These are phyloP conservation scores for Rutstroemia sp. DNA, from an alignment of 2,329 filamentous ascomycete species.

Conservation along the genomic window DNA sequence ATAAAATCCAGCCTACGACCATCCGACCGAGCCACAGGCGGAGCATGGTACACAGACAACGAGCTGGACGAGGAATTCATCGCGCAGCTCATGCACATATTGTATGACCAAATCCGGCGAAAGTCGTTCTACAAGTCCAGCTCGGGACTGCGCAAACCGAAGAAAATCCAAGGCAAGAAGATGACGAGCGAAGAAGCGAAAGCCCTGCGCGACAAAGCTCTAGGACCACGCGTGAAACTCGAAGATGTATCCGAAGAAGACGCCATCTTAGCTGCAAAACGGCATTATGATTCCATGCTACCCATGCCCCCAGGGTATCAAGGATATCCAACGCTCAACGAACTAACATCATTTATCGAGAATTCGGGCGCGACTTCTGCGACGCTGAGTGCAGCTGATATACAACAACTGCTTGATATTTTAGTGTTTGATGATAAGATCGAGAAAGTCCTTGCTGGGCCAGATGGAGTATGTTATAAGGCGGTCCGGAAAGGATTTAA, in stretches of 20 bases:
- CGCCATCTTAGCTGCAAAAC: conserved; percentile 8
- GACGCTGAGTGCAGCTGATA: conserved; percentile 63
- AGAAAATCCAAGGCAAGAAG: conserved; percentile 42
- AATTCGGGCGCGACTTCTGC: conserved; percentile 62
- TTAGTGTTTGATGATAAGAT: conserved; percentile 83
- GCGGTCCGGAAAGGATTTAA: conserved; percentile 25
- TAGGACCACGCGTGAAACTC: conserved; percentile 12
- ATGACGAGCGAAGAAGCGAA: conserved; percentile 39
- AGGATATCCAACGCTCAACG: conserved; percentile 71
- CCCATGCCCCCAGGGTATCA: conserved; percentile 59
- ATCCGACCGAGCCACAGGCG: conserved; percentile 84
- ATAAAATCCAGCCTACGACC: conserved; percentile 81
- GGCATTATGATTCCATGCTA: conserved; percentile 27
- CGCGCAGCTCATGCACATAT: conserved; percentile 62
- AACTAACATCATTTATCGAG: conserved; percentile 70
- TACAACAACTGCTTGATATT: conserved; percentile 80
- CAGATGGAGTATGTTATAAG: conserved; percentile 30
- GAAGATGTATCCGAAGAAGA: conserved; percentile 17
- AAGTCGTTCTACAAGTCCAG: conserved; percentile 59
- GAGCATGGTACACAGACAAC: conserved; percentile 89
- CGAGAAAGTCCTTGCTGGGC: conserved; percentile 45
- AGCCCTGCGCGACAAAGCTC: conserved; percentile 19
- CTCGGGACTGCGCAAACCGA: conserved; percentile 40
- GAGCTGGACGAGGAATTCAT: conserved; percentile 87
- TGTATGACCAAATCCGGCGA: conserved; percentile 66